Base-by-base conservation (phyloP, 164 flowering plant genomes). In the Chloranthus sessilifolius region DNA sequence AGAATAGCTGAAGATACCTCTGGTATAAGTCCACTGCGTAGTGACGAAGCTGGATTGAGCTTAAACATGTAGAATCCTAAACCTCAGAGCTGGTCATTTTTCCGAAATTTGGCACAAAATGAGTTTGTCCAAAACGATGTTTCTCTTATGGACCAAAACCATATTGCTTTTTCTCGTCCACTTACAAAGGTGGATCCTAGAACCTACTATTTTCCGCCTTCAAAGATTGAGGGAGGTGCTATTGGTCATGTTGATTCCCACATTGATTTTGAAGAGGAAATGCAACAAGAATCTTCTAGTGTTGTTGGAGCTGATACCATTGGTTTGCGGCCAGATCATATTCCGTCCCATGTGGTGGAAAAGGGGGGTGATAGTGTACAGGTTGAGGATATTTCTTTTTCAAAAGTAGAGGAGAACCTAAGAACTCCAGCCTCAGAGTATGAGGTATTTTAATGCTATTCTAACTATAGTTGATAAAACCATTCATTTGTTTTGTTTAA, bases 71-170 rank as follows among this genome's bases (percentile, higher is more conserved):
- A 77, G 44, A 89, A 87, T 59, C 96, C 76, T 62, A 96, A 94
- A 10, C 97, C 92, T 30, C 72, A 85, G 59, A 81, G 51, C 52
- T 89, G 99, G 97, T 94, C 99, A 25, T 89, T 77, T 60, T 85
- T 94, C 61, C 95, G 82, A 46, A 81, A 83, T 38, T 69, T 94
- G 66, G 99, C 83, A 24, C 81, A 71, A 53, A 79, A 68, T 56
- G 79, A 71, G 26, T 74, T 70, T 66, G 56, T 29, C 29, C 56
- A 70, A 51, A 81, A 70, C 25, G 90, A 83, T 70, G 76, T 76
- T 62, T 91, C 98, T 47, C 81, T 83, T 41, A 79, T 85, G 62
- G 96, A 92, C 61, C 87, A 85, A 62, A 85, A 80, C 60, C 85
- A 78, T 62, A 56, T 61, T 65, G 74, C 63, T 15, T 76, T 76